A percentile compares a stretch with the other conserved stretches of the same genome.
Conservation (phyloP, 73 alveolate genomes). For the Stentor coeruleus region DNA sequence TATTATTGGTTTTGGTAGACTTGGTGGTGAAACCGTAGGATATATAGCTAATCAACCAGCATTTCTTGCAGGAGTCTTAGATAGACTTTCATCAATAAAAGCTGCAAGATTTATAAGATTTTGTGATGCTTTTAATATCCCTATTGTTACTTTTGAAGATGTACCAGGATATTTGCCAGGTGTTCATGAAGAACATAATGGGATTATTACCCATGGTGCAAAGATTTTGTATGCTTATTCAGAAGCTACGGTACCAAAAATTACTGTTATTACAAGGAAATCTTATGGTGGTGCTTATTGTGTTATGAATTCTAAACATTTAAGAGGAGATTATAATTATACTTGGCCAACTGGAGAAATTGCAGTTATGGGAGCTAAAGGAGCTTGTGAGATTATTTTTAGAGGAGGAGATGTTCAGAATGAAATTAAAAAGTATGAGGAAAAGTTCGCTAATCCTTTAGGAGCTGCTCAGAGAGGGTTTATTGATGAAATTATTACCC, state of each 20-base stretch:
- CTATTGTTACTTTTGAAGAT: constrained; percentile 52
- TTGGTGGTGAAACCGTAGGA: constrained; percentile 54
- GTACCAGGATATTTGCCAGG: constrained; percentile 73
- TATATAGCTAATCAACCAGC: constrained; percentile 58
- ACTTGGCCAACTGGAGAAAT: constrained; percentile 75
- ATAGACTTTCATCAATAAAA: constrained; percentile 46
- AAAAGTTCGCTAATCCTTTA: constrained; percentile 55
- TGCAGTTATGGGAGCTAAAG: constrained; percentile 77
- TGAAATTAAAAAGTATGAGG: constrained; percentile 46
- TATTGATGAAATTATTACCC: constrained; percentile 55
- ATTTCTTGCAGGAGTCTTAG: constrained; percentile 62
- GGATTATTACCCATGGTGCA: constrained; percentile 68
- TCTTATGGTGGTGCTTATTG: constrained; percentile 70
- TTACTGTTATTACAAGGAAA: constrained; percentile 58
- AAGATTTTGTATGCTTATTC: constrained; percentile 59
- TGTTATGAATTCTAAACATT: constrained; percentile 54
- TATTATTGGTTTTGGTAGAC: constrained; percentile 57
- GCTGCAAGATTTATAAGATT: constrained; percentile 66
- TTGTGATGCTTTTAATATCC: constrained; percentile 68
- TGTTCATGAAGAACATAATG: constrained; percentile 55
- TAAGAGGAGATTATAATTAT: constrained; percentile 55
- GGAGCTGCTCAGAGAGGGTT: constrained; percentile 63
- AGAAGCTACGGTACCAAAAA: constrained; percentile 64
- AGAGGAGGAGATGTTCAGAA: constrained; percentile 56
- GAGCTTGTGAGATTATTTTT: constrained; percentile 65